phyloP scores from a whole-genome alignment of 1,284 basidiomycete species.

The Megacollybia platyphylla region DNA sequence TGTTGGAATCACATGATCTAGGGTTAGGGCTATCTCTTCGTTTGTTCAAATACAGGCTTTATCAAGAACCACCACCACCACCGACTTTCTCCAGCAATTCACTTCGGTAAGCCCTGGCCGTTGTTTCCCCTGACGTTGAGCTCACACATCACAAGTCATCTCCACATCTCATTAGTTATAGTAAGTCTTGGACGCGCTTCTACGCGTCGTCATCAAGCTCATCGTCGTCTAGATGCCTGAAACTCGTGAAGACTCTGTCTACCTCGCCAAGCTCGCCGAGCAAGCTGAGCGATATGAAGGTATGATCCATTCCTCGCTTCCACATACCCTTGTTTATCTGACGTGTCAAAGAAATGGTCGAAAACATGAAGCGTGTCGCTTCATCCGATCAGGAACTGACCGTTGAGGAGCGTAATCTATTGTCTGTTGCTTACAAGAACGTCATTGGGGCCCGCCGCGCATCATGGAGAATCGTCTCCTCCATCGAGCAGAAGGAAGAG shows the following conservation, averaged over 20 bases:
- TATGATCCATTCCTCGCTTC: constrained; percentile 22
- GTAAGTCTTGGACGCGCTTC: constrained; percentile 9
- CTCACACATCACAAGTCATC: constrained; percentile 1
- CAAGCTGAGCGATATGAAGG: constrained; percentile 98
- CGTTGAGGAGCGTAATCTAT: constrained; percentile 97
- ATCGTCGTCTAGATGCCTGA: constrained; percentile 53
- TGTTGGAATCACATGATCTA: too few relatives aligned
- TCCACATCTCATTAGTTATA: constrained; percentile 6
- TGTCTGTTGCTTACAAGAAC: constrained; percentile 99
- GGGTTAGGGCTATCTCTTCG: too few relatives aligned
- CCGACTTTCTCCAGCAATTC: too few relatives aligned
- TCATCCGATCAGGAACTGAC: constrained; percentile 97
- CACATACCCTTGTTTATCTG: constrained; percentile 8
- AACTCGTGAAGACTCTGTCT: constrained; percentile 92
- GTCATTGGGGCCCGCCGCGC: constrained; percentile 98
- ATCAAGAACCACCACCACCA: too few relatives aligned
- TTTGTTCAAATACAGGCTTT: too few relatives aligned
- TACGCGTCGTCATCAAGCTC: constrained; percentile 19
- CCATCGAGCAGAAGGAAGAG: constrained; percentile 99
- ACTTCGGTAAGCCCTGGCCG: neutral
- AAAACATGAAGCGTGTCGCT: constrained; percentile 98
- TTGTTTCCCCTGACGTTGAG: constrained; percentile 9
- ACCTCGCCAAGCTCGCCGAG: constrained; percentile 99
- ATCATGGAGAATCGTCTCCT: constrained; percentile 98
- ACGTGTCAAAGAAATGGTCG: constrained; percentile 77